These are phyloP conservation scores for Byssoonygena ceratinophila DNA, from an alignment of 2,329 filamentous ascomycete genomes.

Conservation along the genomic window DNA sequence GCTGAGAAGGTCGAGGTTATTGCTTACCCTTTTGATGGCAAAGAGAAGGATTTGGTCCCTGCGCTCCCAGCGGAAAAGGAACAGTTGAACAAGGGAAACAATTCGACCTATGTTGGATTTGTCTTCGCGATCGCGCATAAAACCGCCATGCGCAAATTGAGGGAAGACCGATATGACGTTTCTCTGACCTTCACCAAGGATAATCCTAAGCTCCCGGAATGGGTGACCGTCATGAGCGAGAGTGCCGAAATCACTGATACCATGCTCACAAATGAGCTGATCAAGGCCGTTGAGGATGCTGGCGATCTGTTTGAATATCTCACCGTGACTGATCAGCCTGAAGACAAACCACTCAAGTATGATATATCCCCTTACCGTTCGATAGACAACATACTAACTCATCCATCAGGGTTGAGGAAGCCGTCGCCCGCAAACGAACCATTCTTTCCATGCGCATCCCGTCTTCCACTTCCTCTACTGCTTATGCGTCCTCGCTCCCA, in stretches of 20 bases:
- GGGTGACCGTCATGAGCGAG: conserved; percentile 93
- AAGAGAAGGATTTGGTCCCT: conserved; percentile 68
- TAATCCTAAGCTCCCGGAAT: conserved; percentile 73
- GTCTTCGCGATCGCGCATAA: conserved; percentile 96
- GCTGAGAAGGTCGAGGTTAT: conserved; percentile 64
- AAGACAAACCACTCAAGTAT: conserved; percentile 76
- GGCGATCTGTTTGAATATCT: conserved; percentile 77
- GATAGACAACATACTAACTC: conserved; percentile 5
- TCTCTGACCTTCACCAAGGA: conserved; percentile 92
- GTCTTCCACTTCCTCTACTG: conserved; percentile 59
- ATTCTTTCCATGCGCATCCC: conserved; percentile 61
- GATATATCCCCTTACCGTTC: conserved; percentile 24
- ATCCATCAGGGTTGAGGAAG: conserved; percentile 64
- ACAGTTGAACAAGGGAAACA: conserved; percentile 49
- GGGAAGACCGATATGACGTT: conserved; percentile 88
- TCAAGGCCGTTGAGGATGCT: conserved; percentile 64
- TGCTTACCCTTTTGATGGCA: conserved; percentile 83
- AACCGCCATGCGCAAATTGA: conserved; percentile 76
- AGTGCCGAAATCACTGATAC: conserved; percentile 86
- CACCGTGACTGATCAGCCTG: conserved; percentile 79
- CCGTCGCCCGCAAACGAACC: conserved; percentile 72
- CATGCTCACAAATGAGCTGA: conserved; percentile 76
- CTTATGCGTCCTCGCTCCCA: conserved; percentile 57
- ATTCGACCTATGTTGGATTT: conserved; percentile 70
- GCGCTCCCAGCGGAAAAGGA: conserved; percentile 47